Evolutionary conservation across 345 rosid species (phyloP).

Genomic region (Eucalyptus viminalis): DNA sequence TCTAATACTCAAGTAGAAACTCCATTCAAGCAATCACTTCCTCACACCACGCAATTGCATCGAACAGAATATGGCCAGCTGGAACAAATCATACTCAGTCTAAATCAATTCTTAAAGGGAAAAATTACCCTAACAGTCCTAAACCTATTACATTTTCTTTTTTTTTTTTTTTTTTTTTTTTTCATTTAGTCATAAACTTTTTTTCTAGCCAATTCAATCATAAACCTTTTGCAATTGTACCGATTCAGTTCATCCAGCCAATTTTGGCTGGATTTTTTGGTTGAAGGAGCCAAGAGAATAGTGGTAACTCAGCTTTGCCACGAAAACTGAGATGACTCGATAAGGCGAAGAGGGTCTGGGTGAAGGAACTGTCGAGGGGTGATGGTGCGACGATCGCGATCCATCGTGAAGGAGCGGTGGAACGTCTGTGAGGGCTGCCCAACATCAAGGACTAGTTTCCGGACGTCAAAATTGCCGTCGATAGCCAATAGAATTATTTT

Average conservation of each 20-base stretch:
- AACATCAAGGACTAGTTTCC: not conserved
- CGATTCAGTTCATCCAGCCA: fast-evolving
- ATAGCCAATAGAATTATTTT: not conserved
- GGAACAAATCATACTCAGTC: not conserved
- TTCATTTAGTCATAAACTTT: too few species aligned
- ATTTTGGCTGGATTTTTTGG: too few species aligned
- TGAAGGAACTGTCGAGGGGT: not conserved
- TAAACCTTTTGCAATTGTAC: too few species aligned
- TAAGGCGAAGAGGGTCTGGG: not conserved
- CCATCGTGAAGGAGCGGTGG: not conserved
- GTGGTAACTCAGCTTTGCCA: not conserved
- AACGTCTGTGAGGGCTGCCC: too few species aligned
- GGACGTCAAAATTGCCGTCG: not conserved
- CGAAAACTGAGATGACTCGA: not conserved
- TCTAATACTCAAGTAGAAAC: not conserved
- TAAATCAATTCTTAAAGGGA: not conserved
- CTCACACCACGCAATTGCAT: not conserved
- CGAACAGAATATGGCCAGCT: not conserved
- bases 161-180: too few species aligned
- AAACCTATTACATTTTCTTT: too few species aligned
- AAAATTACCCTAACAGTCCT: too few species aligned
- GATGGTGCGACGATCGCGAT: not conserved
- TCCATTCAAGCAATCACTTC: not conserved
- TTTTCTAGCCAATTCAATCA: too few species aligned
- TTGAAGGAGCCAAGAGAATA: not conserved